Base-by-base conservation (phyloP, 306 rosid genomes). In the Parietaria judaica region DNA sequence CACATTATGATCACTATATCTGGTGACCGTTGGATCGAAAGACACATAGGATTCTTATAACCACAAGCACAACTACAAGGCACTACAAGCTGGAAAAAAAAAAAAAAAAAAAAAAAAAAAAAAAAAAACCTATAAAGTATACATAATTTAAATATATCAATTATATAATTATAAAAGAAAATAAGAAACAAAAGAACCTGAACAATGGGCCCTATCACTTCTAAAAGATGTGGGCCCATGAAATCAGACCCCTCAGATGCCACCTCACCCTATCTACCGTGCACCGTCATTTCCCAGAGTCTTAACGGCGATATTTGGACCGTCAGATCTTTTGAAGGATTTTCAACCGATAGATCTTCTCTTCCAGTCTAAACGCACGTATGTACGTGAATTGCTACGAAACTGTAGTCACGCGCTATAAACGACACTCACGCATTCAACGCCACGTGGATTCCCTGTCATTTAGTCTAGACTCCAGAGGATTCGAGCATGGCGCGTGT, bases 191-290 rank as follows among this genome's bases (percentile, higher is more conserved):
- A n/a, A n/a, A n/a, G n/a, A n/a, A n/a, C n/a, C n/a, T n/a, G n/a
- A n/a, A n/a, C n/a, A n/a, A n/a, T n/a, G n/a, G n/a, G n/a, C 6
- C 7, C 13, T 4, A 8, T 17, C 23, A 23, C 54, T 31, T 23
- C 34, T 4, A 31, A 66, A 14, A 41, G 47, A 36, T 31, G 16
- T 35, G 69, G 62, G 44, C 54, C 78, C 57, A 61, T 36, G 6
- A 68, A 52, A 44, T 53, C 68, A 50, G 67, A 12, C 50, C 54
- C 66, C 53, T 63, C 78, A 52, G 73, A 75, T 16, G 66, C 70
- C 72, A 58, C 64, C 66, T 63, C 74, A 59, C 3, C 23, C 39
- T 15, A 43, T 48, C 11, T 35, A 70, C 11, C 72, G 36, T 66
- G 62, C 43, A 63, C 74, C 76, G 69, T 64, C 67, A 60, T 43